These are phyloP conservation scores for Quercus mongolica DNA, from an alignment of 306 rosid genomes.

Conservation along the genomic window DNA sequence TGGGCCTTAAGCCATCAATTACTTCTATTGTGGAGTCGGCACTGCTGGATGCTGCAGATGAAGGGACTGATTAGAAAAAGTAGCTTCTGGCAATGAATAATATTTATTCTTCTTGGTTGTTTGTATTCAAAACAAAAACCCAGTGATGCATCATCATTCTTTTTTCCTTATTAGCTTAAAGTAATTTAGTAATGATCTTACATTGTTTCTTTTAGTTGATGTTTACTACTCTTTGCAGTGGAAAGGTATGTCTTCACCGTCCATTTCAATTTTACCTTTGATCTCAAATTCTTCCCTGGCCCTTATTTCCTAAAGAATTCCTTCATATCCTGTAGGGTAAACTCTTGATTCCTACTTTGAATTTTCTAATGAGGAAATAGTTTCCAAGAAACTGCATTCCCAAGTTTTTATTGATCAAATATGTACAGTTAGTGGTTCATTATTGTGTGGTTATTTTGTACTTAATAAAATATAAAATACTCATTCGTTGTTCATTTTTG, in stretches of 20 bases:
- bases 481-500: no score
- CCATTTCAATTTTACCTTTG: conserved; percentile 47
- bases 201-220: conserved; percentile 92
- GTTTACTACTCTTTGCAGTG: conserved; percentile 59
- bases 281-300: conserved; percentile 60
- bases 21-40: no score
- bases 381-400: conserved; percentile 50
- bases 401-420: conserved; percentile 26
- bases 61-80: conserved; percentile 75
- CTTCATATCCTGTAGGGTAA: conserved; percentile 72
- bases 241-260: conserved; percentile 40
- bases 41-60: conserved; percentile 46
- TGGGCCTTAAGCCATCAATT: no score
- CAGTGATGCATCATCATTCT: conserved; percentile 54
- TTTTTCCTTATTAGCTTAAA: no score
- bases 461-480: no score
- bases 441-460: not conserved
- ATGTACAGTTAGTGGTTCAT: conserved; percentile 21
- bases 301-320: conserved; percentile 49
- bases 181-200: conserved; percentile 41
- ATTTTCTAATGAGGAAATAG: conserved; percentile 50
- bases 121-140: conserved; percentile 64
- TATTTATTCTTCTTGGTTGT: conserved; percentile 80
- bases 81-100: conserved; percentile 92
- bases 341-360: conserved; percentile 61